These are phyloP conservation scores for Capsicum rhomboideum DNA, from an alignment of 257 asterid species.

Conservation along the genomic window DNA sequence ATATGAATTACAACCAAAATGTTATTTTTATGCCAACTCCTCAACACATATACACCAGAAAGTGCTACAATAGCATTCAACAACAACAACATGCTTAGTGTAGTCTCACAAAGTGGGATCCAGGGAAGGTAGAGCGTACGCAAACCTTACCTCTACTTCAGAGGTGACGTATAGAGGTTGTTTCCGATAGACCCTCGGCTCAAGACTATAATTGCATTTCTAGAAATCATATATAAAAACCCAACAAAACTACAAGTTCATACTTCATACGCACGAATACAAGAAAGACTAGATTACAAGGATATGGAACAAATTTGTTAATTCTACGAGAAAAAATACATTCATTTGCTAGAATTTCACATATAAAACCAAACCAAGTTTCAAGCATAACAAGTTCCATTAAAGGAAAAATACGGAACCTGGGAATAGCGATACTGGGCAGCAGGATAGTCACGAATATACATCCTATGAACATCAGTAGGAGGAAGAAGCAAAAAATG, in stretches of 20 bases:
- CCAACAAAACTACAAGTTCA: background rate
- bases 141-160: too few relatives aligned
- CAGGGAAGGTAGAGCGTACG: too few relatives aligned
- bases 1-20: background rate
- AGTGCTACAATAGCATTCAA: background rate
- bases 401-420: conserved; percentile 22
- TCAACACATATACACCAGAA: background rate
- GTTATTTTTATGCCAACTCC: background rate
- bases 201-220: background rate
- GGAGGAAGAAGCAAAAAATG: conserved; percentile 79
- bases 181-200: too few relatives aligned
- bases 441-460: conserved; percentile 54
- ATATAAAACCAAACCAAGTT: background rate
- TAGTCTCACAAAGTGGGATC: too few relatives aligned
- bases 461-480: conserved; percentile 88
- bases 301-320: background rate
- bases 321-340: background rate
- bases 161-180: too few relatives aligned
- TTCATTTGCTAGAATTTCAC: background rate
- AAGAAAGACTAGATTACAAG: background rate
- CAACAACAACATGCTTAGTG: too few relatives aligned
- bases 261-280: background rate
- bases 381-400: too few relatives aligned
- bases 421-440: conserved; percentile 47
- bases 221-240: background rate